phyloP scores from a whole-genome alignment of 345 rosid species.

The Citrus cavaleriei region DNA sequence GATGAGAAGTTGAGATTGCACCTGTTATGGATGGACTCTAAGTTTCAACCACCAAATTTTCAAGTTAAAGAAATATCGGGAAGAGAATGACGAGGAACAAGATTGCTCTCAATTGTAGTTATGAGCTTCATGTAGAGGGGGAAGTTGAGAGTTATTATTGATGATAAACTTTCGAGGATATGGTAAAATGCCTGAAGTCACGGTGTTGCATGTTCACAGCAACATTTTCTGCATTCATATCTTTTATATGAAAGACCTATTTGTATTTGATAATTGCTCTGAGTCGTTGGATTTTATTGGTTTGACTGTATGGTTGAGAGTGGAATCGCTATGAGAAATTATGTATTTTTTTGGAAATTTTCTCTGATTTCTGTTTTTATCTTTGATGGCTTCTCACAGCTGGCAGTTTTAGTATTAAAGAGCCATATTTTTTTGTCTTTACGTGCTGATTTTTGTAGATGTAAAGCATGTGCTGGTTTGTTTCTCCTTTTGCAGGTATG shows the following conservation, averaged over 20 bases:
- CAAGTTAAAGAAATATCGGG: not conserved
- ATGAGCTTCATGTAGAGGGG: not conserved
- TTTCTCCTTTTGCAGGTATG: conserved; percentile 48
- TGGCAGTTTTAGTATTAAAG: not conserved
- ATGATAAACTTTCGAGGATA: not conserved
- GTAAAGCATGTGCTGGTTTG: not conserved
- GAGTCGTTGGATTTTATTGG: not conserved
- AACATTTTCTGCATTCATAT: not conserved
- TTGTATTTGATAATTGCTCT: not conserved
- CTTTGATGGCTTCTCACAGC: not conserved
- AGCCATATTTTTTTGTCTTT: not conserved
- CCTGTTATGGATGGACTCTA: not conserved
- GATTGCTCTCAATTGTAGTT: not conserved
- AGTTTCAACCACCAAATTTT: not conserved
- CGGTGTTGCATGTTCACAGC: not conserved
- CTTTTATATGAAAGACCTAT: not conserved
- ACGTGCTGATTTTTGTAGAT: not conserved
- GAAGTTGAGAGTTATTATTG: not conserved
- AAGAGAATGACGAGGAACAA: not conserved
- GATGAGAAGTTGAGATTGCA: not conserved
- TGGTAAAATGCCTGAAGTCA: not conserved
- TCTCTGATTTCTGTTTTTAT: not conserved
- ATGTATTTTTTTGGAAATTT: not conserved
- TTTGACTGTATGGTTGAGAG: not conserved
- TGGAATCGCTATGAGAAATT: not conserved